These are phyloP conservation scores for Opeltia flavorubescens DNA, from an alignment of 495 filamentous ascomycete genomes.

Conservation along the genomic window DNA sequence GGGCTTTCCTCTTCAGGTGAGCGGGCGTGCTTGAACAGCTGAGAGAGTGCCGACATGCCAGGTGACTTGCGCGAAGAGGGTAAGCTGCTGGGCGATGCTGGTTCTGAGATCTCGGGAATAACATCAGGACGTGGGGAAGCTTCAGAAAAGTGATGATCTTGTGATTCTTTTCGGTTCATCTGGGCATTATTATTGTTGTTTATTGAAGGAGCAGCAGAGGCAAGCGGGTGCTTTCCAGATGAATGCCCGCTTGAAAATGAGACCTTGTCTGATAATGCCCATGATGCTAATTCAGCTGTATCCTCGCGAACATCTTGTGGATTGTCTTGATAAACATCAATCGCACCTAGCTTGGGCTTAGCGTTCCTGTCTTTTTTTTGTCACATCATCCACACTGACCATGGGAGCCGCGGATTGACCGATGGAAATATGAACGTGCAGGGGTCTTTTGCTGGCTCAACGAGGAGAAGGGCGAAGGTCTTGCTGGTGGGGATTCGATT, in stretches of 20 bases:
- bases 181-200: not conserved
- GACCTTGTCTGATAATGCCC: conserved; percentile 57
- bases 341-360: conserved; percentile 24
- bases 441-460: conserved; percentile 45
- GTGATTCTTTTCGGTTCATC: conserved; percentile 4
- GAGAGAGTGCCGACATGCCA: conserved; percentile 45
- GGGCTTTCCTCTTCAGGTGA: conserved; percentile 19
- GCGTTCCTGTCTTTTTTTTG: conserved; percentile 8
- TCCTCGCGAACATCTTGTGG: conserved; percentile 70
- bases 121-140: conserved; percentile 19
- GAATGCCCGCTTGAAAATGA: conserved; percentile 20
- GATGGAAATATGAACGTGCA: conserved; percentile 65
- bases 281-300: conserved; percentile 79
- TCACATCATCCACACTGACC: conserved; percentile 30
- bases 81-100: conserved; percentile 31
- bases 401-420: conserved; percentile 48
- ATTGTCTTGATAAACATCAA: conserved; percentile 59
- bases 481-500: conserved; percentile 11
- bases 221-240: conserved; percentile 5
- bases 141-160: conserved; percentile 1
- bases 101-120: conserved; percentile 51
- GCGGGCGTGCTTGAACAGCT: conserved; percentile 45
- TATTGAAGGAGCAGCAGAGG: not conserved
- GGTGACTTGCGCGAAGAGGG: conserved; percentile 13
- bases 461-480: conserved; percentile 11